Conservation (phyloP, 148 eudicot species). For the Pharnaceum exiguum region DNA sequence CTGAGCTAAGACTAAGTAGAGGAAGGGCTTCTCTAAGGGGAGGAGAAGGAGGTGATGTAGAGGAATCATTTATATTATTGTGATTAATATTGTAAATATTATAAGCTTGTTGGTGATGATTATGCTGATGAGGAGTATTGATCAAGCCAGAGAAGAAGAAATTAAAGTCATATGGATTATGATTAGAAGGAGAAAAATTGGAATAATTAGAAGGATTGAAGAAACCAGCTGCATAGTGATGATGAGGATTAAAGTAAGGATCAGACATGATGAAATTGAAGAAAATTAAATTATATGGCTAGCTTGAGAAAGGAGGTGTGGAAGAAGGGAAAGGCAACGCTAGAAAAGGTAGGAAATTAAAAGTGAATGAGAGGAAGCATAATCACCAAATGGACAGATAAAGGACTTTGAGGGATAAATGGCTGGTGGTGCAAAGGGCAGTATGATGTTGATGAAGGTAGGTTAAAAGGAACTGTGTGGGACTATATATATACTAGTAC, state of each 20-base stretch:
- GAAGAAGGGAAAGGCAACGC: slow-evolving; percentile 3
- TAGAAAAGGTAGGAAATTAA: slow-evolving; percentile 21
- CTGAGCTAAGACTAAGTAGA: slow-evolving; percentile 39
- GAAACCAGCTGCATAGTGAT: slow-evolving; percentile 20
- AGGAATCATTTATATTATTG: not conserved
- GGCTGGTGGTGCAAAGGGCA: slow-evolving; percentile 3
- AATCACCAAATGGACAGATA: too few relatives aligned
- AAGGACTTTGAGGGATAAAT: not conserved
- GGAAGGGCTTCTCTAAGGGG: slow-evolving; percentile 57
- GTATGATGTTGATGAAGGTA: slow-evolving; percentile 25
- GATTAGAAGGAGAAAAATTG: too few relatives aligned
- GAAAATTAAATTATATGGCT: not conserved
- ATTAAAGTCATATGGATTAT: too few relatives aligned
- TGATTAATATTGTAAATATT: not conserved
- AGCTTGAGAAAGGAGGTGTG: not conserved
- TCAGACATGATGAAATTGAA: slow-evolving; percentile 31
- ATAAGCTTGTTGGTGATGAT: not conserved
- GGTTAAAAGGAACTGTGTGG: slow-evolving; percentile 25
- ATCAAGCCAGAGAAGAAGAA: slow-evolving; percentile 18
- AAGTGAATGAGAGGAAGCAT: slow-evolving; percentile 2
- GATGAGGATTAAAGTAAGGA: slow-evolving; percentile 32
- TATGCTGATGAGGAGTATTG: not conserved
- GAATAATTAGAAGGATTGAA: slow-evolving; percentile 26
- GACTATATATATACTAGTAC: slow-evolving; percentile 20
- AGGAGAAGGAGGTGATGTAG: slow-evolving; percentile 47